phyloP scores from a whole-genome alignment of 2,329 filamentous ascomycete species.

The Aspergillus transmontanensis region DNA sequence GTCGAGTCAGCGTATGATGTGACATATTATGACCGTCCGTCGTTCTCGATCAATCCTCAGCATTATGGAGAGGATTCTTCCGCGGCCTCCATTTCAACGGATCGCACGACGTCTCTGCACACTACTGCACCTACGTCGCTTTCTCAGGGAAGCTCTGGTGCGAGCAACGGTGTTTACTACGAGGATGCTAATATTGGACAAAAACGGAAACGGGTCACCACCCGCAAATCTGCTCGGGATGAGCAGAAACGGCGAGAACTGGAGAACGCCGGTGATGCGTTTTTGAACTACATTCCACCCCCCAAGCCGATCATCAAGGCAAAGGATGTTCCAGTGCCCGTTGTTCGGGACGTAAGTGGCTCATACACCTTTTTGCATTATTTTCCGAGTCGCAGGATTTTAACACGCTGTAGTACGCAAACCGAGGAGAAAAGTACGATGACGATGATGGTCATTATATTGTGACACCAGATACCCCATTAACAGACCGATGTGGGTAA shows the following conservation, averaged over 20 bases:
- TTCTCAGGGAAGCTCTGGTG: conserved; percentile 58
- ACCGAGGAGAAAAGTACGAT: conserved; percentile 73
- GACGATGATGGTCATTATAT: conserved; percentile 98
- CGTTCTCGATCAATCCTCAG: conserved; percentile 74
- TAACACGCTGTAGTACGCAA: conserved; percentile 44
- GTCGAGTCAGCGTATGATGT: conserved; percentile 65
- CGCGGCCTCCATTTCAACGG: conserved; percentile 75
- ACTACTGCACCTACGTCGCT: conserved; percentile 89
- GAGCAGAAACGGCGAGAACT: conserved; percentile 78
- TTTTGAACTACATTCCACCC: conserved; percentile 80
- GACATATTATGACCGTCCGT: conserved; percentile 69
- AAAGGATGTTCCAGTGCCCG: conserved; percentile 69
- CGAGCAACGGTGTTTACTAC: conserved; percentile 62
- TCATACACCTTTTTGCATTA: background rate
- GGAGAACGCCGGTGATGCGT: conserved; percentile 70
- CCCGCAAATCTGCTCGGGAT: conserved; percentile 77
- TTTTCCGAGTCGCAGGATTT: background rate
- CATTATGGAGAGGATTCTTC: conserved; percentile 67
- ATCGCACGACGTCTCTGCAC: conserved; percentile 79
- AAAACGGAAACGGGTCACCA: conserved; percentile 80
- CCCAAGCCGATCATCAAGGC: conserved; percentile 89
- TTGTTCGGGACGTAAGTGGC: conserved; percentile 60
- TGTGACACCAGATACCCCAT: conserved; percentile 79
- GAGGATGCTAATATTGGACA: conserved; percentile 72
- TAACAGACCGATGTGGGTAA: conserved; percentile 85